phyloP scores from a whole-genome alignment of 768 basidiomycete genomes.

The Boletus tylopilopsis region DNA sequence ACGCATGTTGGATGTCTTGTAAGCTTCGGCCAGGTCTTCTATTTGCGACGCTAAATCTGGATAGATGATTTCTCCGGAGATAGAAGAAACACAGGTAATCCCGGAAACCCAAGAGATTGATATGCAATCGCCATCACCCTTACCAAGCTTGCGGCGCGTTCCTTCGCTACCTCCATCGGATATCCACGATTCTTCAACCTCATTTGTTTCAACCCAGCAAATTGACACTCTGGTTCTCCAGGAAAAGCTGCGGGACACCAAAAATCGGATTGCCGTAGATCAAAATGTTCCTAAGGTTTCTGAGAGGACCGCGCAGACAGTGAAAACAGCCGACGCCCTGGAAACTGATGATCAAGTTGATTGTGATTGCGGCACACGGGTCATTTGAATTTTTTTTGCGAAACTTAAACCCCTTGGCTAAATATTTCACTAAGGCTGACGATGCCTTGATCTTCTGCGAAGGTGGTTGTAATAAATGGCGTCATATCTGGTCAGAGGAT shows the following conservation, averaged over 20 bases:
- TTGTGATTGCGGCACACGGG: conserved; percentile 70
- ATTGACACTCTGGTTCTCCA: conserved; percentile 41
- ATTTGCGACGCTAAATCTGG: conserved; percentile 1
- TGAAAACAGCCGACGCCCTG: conserved; percentile 9
- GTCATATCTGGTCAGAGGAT: conserved; percentile 63
- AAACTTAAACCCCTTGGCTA: not conserved
- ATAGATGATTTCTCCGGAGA: conserved; percentile 22
- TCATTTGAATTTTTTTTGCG: conserved; percentile 21
- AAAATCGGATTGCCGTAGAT: conserved; percentile 6
- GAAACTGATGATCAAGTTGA: conserved; percentile 42
- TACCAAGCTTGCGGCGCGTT: conserved; percentile 4
- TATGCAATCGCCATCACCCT: conserved; percentile 24
- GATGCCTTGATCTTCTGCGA: conserved; percentile 63
- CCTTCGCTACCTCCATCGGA: conserved; percentile 29
- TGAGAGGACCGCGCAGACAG: not conserved
- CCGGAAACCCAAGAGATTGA: conserved; percentile 31
- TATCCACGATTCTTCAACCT: conserved; percentile 11
- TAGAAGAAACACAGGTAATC: conserved; percentile 54
- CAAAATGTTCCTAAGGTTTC: not conserved
- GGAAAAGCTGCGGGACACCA: conserved; percentile 22
- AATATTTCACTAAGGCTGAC: conserved; percentile 40
- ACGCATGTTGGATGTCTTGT: conserved; percentile 57
- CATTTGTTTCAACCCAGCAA: conserved; percentile 23
- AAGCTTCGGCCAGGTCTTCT: conserved; percentile 11
- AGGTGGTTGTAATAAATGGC: conserved; percentile 69